Evolutionary conservation across 305 asterid genomes (phyloP).

Genomic region (Plantago coronopus): DNA sequence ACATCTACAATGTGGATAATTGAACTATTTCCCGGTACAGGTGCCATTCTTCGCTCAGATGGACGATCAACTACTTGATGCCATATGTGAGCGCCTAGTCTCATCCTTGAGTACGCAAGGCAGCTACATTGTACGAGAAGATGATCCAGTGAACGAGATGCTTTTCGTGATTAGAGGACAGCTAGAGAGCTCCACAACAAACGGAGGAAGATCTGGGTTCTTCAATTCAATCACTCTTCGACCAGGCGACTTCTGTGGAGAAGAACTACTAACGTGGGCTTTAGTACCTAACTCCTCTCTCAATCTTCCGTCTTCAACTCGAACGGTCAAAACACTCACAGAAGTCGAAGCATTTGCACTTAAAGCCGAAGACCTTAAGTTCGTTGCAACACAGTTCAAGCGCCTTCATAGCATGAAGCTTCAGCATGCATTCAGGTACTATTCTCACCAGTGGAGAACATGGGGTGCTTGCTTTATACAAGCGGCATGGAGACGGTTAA

Average conservation of each 20-base stretch:
- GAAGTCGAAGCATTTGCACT: constrained; percentile 94
- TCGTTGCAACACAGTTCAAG: constrained; percentile 76
- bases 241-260: constrained; percentile 89
- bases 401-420: constrained; percentile 90
- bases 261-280: constrained; percentile 94
- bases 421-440: constrained; percentile 89
- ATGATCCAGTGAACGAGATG: constrained; percentile 89
- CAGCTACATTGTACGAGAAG: constrained; percentile 72
- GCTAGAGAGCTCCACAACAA: constrained; percentile 86
- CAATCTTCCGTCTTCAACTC: constrained; percentile 79
- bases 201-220: constrained; percentile 88
- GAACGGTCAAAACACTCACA: constrained; percentile 68
- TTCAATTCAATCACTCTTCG: constrained; percentile 77
- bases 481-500: constrained; percentile 77
- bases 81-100: constrained; percentile 83
- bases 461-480: constrained; percentile 89
- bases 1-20: too few species aligned
- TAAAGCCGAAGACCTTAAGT: constrained; percentile 81
- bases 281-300: constrained; percentile 62
- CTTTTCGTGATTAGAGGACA: constrained; percentile 84
- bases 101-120: constrained; percentile 75
- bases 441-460: constrained; percentile 95
- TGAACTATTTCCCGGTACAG: constrained; percentile 25
- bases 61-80: constrained; percentile 89
- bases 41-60: constrained; percentile 93